These are phyloP conservation scores for Blastomyces gilchristii DNA, from an alignment of 2,329 filamentous ascomycete species.

Conservation along the genomic window DNA sequence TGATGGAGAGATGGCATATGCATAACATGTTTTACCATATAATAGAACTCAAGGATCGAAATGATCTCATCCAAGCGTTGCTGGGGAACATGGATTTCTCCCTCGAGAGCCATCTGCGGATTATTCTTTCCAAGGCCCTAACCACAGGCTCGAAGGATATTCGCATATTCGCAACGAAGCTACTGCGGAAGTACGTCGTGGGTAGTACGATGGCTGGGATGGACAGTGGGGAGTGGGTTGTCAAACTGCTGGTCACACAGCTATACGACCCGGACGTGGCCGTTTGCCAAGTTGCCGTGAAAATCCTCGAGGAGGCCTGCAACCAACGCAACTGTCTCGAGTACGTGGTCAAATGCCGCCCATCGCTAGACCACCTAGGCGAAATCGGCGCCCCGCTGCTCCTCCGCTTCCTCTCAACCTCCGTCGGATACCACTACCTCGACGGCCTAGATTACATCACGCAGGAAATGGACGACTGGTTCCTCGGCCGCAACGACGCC, in stretches of 20 bases:
- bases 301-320: constrained; percentile 94
- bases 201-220: constrained; percentile 34
- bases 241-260: constrained; percentile 92
- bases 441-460: constrained; percentile 97
- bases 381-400: constrained; percentile 92
- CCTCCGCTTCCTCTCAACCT: constrained; percentile 86
- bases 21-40: constrained; percentile 99
- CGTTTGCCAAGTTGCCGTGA: constrained; percentile 90
- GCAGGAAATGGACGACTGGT: constrained; percentile 99
- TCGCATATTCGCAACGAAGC: constrained; percentile 77
- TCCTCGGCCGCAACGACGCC: constrained; percentile 89
- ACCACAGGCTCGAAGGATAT: constrained; percentile 86
- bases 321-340: constrained; percentile 85
- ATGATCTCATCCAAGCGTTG: constrained; percentile 80
- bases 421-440: constrained; percentile 93
- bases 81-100: constrained; percentile 89
- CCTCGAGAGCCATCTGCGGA: constrained; percentile 75
- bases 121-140: constrained; percentile 86
- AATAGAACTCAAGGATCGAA: constrained; percentile 77
- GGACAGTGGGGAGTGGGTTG: constrained; percentile 81
- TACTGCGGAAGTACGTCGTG: constrained; percentile 76
- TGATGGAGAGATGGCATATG: constrained; percentile 93
- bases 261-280: constrained; percentile 95
- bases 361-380: constrained; percentile 85
- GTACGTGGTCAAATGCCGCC: constrained; percentile 92